Evolutionary conservation across 2,329 filamentous ascomycete species (phyloP).

Genomic region (Colletotrichum zoysiae): DNA sequence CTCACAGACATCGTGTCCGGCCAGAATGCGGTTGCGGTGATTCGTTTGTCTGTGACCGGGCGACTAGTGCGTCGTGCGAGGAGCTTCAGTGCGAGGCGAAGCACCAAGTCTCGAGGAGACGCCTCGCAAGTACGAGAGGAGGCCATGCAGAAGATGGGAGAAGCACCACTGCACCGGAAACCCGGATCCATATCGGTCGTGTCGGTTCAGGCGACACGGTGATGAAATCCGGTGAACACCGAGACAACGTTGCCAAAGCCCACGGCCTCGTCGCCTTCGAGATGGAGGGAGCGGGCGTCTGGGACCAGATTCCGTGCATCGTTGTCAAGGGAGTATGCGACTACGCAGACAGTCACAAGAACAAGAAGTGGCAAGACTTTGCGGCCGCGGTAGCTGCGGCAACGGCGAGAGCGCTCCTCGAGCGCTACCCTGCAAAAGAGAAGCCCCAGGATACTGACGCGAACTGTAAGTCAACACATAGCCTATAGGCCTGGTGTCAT

Average conservation of each 20-base stretch:
- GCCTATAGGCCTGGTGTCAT: conserved; percentile 36
- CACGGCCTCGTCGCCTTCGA: conserved; percentile 50
- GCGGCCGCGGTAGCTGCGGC: conserved; percentile 53
- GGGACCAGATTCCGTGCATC: conserved; percentile 51
- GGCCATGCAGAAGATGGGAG: conserved; percentile 1
- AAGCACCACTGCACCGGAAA: fast-evolving
- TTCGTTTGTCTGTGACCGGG: conserved; percentile 43
- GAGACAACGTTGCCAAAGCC: conserved; percentile 50
- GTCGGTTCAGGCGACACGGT: conserved; percentile 56
- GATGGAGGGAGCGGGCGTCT: conserved; percentile 51
- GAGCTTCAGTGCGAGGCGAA: conserved; percentile 47
- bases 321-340: conserved; percentile 55
- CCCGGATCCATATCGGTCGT: conserved; percentile 21
- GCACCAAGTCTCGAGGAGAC: conserved; percentile 33
- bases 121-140: conserved; percentile 21
- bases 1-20: conserved; percentile 47
- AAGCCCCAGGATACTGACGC: fast-evolving
- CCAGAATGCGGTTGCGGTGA: conserved; percentile 27
- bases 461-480: background rate
- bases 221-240: conserved; percentile 53
- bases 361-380: conserved; percentile 52
- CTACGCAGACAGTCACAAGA: conserved; percentile 57
- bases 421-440: background rate
- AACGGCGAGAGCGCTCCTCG: conserved; percentile 46
- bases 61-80: conserved; percentile 44